phyloP scores from a whole-genome alignment of 75 land plant genomes.

The Sequoia sempervirens region DNA sequence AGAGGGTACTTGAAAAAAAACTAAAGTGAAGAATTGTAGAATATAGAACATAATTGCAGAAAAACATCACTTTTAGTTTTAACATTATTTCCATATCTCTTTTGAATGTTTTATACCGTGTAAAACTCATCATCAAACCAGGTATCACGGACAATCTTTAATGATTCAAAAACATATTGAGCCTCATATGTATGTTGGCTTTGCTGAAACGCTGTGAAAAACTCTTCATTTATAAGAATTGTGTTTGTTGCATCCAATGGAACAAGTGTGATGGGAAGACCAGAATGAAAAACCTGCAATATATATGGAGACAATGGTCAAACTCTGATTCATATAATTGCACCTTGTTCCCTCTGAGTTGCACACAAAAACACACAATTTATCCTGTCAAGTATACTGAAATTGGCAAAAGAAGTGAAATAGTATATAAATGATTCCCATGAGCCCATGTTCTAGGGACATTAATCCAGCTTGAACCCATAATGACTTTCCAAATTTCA shows the following conservation, averaged over 20 bases:
- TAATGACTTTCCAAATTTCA: not conserved
- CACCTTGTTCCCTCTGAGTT: not conserved
- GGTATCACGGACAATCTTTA: constrained; percentile 62
- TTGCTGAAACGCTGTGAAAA: constrained; percentile 46
- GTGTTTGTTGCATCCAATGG: constrained; percentile 90
- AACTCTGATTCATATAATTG: not conserved
- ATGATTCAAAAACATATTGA: constrained; percentile 55
- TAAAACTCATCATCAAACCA: constrained; percentile 62
- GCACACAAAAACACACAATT: not conserved
- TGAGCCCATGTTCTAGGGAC: not conserved
- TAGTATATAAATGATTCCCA: not conserved
- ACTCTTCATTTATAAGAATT: constrained; percentile 49
- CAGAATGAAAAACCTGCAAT: constrained; percentile 77
- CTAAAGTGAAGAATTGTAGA: not conserved
- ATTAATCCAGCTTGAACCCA: not conserved
- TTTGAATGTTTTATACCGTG: constrained; percentile 26
- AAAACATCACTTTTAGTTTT: not conserved
- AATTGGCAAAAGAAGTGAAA: not conserved
- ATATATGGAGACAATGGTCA: not conserved
- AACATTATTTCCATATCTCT: not conserved
- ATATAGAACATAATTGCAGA: not conserved
- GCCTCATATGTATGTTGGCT: constrained; percentile 65
- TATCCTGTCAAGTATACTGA: not conserved
- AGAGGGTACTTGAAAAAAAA: not conserved
- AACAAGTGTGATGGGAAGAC: constrained; percentile 73